Conservation (phyloP, 352 stramenopile species). For the Globisporangium viniferum region DNA sequence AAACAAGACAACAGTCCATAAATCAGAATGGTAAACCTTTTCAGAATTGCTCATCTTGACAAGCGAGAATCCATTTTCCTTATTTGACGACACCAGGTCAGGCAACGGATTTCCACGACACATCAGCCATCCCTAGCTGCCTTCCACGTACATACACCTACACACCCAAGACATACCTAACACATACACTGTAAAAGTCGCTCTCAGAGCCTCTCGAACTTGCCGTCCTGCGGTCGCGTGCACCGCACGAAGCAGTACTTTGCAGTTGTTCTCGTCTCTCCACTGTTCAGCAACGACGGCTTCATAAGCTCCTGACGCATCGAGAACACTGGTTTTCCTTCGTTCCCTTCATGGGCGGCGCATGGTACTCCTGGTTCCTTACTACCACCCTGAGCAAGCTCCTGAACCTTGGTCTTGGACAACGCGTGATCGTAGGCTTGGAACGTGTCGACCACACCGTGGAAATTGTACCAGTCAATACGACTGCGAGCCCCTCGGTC, state of each 20-base stretch:
- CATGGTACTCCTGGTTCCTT: background rate
- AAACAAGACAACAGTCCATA: too few species aligned
- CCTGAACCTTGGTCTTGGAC: background rate
- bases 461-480: constrained; percentile 41
- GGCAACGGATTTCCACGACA: too few species aligned
- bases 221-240: background rate
- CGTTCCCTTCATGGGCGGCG: background rate
- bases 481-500: background rate
- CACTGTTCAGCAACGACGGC: background rate
- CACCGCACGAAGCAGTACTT: background rate
- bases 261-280: background rate
- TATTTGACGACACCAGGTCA: too few species aligned
- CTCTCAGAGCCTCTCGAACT: constrained; percentile 1
- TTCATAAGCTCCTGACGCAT: constrained; percentile 1
- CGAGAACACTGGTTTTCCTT: background rate
- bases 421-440: constrained; percentile 3
- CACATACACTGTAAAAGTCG: background rate
- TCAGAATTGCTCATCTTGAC: too few species aligned
- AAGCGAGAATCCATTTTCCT: too few species aligned
- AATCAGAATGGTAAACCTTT: too few species aligned
- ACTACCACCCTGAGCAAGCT: background rate
- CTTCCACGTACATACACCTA: background rate
- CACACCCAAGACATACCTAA: background rate
- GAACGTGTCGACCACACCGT: constrained; percentile 35
- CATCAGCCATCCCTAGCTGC: background rate